A percentile compares a stretch with the other conserved stretches of the same genome.
Evolutionary conservation across 2,329 filamentous ascomycete species (phyloP).

Genomic region (Colletotrichum australisinense): DNA sequence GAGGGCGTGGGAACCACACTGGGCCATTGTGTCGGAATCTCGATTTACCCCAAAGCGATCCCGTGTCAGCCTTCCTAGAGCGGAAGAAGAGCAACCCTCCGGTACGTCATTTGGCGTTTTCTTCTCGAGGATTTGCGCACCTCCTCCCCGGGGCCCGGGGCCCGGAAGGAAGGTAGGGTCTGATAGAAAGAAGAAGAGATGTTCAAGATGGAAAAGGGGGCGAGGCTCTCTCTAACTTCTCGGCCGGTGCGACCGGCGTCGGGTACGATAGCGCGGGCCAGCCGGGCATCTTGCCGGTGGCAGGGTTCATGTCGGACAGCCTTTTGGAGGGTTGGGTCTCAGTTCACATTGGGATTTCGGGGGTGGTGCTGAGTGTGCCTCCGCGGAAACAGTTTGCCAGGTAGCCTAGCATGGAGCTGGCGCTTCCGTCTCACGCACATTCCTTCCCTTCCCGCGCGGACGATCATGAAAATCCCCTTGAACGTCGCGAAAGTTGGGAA

Average conservation of each 20-base stretch:
- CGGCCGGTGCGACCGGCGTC: slow-evolving; percentile 3
- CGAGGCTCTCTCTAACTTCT: background rate
- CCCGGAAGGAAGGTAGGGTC: no score
- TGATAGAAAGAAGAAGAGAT: background rate
- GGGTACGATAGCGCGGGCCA: background rate
- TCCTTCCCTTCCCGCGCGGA: slow-evolving; percentile 1
- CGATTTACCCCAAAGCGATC: slow-evolving; percentile 25
- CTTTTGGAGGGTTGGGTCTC: background rate
- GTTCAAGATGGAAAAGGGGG: background rate
- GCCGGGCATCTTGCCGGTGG: background rate
- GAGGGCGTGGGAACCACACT: background rate
- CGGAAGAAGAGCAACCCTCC: slow-evolving; percentile 22
- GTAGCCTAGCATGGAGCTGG: background rate
- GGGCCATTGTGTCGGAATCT: slow-evolving; percentile 19
- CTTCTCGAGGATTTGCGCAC: background rate
- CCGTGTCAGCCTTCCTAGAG: slow-evolving; percentile 31
- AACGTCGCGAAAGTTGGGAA: slow-evolving; percentile 27
- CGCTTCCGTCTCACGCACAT: slow-evolving; percentile 13
- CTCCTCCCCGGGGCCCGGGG: background rate
- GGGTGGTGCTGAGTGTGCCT: background rate
- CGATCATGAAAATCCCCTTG: slow-evolving; percentile 32
- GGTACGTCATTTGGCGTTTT: slow-evolving; percentile 28
- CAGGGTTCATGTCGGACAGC: background rate
- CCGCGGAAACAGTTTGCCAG: background rate
- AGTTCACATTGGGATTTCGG: background rate